phyloP scores from a whole-genome alignment of 306 rosid genomes.

The Psophocarpus tetragonolobus region DNA sequence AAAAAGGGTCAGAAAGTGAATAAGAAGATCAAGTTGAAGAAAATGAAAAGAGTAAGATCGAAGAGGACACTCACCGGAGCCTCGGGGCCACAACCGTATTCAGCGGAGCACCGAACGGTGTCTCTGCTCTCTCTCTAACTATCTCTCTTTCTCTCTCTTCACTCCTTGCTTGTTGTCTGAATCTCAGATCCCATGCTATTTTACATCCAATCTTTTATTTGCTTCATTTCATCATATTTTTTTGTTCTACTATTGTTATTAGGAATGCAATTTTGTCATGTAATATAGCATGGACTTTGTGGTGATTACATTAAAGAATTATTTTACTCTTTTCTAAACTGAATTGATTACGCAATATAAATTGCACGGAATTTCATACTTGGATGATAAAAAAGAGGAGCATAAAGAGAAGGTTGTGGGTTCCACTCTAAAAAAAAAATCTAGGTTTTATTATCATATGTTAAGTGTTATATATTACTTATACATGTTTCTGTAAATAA shows the following conservation, averaged over 20 bases:
- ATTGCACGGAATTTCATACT: neutral
- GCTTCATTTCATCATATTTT: neutral
- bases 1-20: neutral
- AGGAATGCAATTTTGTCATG: neutral
- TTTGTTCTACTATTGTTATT: neutral
- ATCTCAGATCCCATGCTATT: conserved; percentile 27
- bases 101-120: conserved; percentile 43
- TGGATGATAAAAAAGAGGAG: no score
- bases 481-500: no score
- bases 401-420: no score
- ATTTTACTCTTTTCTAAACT: neutral
- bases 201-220: conserved; percentile 15
- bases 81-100: conserved; percentile 39
- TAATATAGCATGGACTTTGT: neutral
- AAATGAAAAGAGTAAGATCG: conserved; percentile 19
- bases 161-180: neutral
- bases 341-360: neutral
- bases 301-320: neutral
- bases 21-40: conserved; percentile 18
- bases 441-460: no score
- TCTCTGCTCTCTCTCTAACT: conserved; percentile 16
- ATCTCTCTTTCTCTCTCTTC: neutral
- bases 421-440: no score
- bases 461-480: no score
- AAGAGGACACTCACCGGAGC: conserved; percentile 29